A percentile compares a stretch with the other conserved stretches of the same genome.
Conservation (phyloP, 2,329 filamentous ascomycete species). For the Hypoxylon sp. region DNA sequence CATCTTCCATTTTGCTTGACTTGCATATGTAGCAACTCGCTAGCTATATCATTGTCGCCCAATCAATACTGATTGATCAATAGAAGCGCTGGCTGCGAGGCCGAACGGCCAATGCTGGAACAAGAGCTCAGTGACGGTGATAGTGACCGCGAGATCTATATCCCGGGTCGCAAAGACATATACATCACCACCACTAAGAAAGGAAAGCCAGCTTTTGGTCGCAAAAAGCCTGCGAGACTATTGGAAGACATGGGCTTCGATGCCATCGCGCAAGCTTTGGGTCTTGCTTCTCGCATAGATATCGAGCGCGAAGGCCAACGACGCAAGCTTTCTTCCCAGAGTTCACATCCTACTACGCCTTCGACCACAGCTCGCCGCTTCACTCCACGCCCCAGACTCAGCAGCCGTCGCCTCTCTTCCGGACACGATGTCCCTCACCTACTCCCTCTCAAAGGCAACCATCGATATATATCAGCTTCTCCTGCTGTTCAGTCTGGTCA, state of each 20-base stretch:
- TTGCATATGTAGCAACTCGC: background rate
- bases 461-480: slow-evolving; percentile 17
- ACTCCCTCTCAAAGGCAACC: slow-evolving; percentile 5
- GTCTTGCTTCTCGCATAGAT: slow-evolving; percentile 39
- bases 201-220: slow-evolving; percentile 41
- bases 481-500: slow-evolving; percentile 11
- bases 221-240: slow-evolving; percentile 39
- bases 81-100: slow-evolving; percentile 28
- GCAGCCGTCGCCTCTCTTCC: background rate
- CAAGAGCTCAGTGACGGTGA: slow-evolving; percentile 5
- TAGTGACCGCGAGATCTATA: slow-evolving; percentile 27
- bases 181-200: slow-evolving; percentile 41
- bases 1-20: background rate
- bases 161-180: slow-evolving; percentile 30
- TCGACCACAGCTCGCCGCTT: slow-evolving; percentile 8
- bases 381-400: slow-evolving; percentile 1
- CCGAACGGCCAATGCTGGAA: background rate
- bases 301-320: slow-evolving; percentile 33
- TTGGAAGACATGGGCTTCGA: slow-evolving; percentile 41
- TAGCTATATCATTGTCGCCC: background rate
- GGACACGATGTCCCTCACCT: background rate
- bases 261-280: slow-evolving; percentile 40
- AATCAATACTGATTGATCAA: slow-evolving; percentile 8
- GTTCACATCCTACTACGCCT: slow-evolving; percentile 26
- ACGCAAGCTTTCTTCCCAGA: slow-evolving; percentile 26